phyloP scores from a whole-genome alignment of 2,329 filamentous ascomycete species.

The Microcyclospora pomicola region DNA sequence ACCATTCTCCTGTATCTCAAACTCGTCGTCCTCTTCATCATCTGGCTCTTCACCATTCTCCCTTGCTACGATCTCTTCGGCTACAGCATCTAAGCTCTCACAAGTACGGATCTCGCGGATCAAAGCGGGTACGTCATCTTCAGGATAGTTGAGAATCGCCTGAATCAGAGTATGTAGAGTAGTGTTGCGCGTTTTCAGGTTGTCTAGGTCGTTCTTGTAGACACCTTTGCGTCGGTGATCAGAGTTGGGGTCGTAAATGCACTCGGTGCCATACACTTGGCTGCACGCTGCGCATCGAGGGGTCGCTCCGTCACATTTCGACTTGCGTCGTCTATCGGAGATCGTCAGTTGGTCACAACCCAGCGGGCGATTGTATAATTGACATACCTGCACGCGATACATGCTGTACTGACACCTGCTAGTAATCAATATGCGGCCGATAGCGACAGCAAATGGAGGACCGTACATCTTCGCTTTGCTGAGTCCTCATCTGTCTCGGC shows the following conservation, averaged over 20 bases:
- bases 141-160: slow-evolving; percentile 78
- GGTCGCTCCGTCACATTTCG: slow-evolving; percentile 69
- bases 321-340: slow-evolving; percentile 20
- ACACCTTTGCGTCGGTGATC: slow-evolving; percentile 90
- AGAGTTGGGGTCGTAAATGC: slow-evolving; percentile 89
- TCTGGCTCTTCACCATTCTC: slow-evolving; percentile 35
- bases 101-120: slow-evolving; percentile 81
- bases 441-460: background rate
- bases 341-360: background rate
- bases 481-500: slow-evolving; percentile 20
- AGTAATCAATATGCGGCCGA: background rate
- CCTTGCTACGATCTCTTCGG: slow-evolving; percentile 42
- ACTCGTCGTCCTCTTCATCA: slow-evolving; percentile 29
- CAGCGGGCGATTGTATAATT: background rate
- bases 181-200: slow-evolving; percentile 69
- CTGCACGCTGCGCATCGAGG: slow-evolving; percentile 92
- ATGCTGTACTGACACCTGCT: slow-evolving; percentile 18
- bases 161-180: slow-evolving; percentile 88
- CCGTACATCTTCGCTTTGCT: slow-evolving; percentile 24
- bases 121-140: slow-evolving; percentile 69
- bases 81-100: slow-evolving; percentile 55
- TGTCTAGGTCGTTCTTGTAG: slow-evolving; percentile 86
- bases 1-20: slow-evolving; percentile 12
- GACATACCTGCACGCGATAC: slow-evolving; percentile 16
- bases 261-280: slow-evolving; percentile 81